Evolutionary conservation across 345 rosid species (phyloP).

Genomic region (Viola odorata): DNA sequence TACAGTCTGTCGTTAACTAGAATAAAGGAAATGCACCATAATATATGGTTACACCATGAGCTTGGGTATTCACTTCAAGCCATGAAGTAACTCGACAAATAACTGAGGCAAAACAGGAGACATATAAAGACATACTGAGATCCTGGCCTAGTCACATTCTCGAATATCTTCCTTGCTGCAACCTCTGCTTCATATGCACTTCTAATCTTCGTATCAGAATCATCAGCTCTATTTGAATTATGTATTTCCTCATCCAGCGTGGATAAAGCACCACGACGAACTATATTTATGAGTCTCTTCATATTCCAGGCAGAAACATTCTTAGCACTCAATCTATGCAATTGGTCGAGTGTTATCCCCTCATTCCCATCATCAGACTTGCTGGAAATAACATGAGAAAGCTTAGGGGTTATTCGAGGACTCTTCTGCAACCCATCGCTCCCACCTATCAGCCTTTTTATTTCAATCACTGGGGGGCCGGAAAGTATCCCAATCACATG

Average conservation of each 20-base stretch:
- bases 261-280: conserved; percentile 29
- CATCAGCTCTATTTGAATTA: conserved; percentile 35
- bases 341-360: conserved; percentile 25
- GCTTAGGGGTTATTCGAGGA: neutral
- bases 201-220: conserved; percentile 26
- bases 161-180: conserved; percentile 44
- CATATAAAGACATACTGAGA: conserved; percentile 28
- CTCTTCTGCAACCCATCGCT: neutral
- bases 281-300: conserved; percentile 35
- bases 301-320: conserved; percentile 40
- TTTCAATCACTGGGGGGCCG: conserved; percentile 25
- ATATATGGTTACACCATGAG: too few species aligned
- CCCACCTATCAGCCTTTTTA: neutral
- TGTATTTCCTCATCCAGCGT: conserved; percentile 48
- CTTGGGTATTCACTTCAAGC: too few species aligned
- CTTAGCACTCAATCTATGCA: conserved; percentile 36
- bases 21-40: too few species aligned
- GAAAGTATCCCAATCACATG: conserved; percentile 37
- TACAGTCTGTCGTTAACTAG: too few species aligned
- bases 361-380: conserved; percentile 6
- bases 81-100: neutral
- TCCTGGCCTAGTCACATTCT: conserved; percentile 38
- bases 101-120: neutral
- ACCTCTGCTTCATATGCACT: conserved; percentile 35
- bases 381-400: neutral